Evolutionary conservation across 345 rosid species (phyloP).

Genomic region (Populus alba): DNA sequence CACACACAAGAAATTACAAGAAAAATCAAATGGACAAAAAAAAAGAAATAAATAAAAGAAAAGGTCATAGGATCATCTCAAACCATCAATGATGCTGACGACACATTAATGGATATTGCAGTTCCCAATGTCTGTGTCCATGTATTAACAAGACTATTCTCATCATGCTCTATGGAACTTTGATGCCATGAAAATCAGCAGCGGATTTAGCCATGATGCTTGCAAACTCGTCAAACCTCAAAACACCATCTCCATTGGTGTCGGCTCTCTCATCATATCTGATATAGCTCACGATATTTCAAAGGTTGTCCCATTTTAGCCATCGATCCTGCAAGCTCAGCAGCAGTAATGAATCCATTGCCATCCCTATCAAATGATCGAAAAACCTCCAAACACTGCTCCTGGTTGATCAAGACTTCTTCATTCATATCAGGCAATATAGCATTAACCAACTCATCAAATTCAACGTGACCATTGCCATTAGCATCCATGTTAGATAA

Average conservation of each 20-base stretch:
- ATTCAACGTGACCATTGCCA: slow-evolving; percentile 74
- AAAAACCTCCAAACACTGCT: slow-evolving; percentile 60
- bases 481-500: slow-evolving; percentile 69
- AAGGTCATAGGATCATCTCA: neutral
- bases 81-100: neutral
- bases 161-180: neutral
- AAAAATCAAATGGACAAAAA: neutral
- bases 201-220: slow-evolving; percentile 77
- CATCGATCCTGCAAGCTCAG: slow-evolving; percentile 74
- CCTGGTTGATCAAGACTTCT: slow-evolving; percentile 57
- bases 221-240: slow-evolving; percentile 77
- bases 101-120: neutral
- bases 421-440: slow-evolving; percentile 71
- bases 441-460: slow-evolving; percentile 68
- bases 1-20: neutral
- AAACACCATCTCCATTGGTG: slow-evolving; percentile 82
- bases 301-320: slow-evolving; percentile 83
- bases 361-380: slow-evolving; percentile 67
- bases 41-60: neutral
- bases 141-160: neutral
- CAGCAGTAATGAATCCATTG: slow-evolving; percentile 66
- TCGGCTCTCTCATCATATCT: slow-evolving; percentile 92
- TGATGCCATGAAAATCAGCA: slow-evolving; percentile 64
- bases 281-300: slow-evolving; percentile 63
- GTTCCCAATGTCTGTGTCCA: neutral